Conservation (phyloP, 139 green algal species). For the Parachlorella kessleri region DNA sequence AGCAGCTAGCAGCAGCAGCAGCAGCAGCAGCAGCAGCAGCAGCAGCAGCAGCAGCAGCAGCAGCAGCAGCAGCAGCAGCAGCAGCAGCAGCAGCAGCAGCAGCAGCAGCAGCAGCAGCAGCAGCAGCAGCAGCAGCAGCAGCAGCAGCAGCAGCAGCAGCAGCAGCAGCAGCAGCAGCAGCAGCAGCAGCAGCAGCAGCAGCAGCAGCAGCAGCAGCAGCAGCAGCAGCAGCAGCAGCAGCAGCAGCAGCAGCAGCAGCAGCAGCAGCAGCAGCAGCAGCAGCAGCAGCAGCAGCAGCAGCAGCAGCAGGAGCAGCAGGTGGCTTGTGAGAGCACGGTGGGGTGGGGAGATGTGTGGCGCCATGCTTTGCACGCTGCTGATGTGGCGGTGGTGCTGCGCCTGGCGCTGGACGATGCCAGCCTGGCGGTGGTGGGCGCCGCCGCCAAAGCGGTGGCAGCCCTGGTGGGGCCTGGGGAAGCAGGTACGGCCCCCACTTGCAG, state of each 20-base stretch:
- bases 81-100: too few relatives aligned
- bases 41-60: too few relatives aligned
- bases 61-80: too few relatives aligned
- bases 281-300: background rate
- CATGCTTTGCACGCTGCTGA: constrained; percentile 50
- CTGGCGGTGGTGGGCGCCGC: constrained; percentile 49
- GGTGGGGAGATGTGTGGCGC: constrained; percentile 63
- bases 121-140: background rate
- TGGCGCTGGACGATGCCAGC: constrained; percentile 62
- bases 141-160: background rate
- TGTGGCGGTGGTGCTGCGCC: constrained; percentile 47
- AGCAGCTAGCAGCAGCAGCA: too few relatives aligned
- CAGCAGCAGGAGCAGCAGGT: background rate
- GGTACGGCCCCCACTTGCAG: too few relatives aligned
- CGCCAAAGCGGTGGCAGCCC: constrained; percentile 40
- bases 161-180: background rate
- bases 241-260: background rate
- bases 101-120: background rate
- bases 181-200: background rate
- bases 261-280: background rate
- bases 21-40: too few relatives aligned
- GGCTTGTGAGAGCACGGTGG: background rate
- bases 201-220: background rate
- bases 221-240: background rate
- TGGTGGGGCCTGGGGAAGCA: constrained; percentile 24